Evolutionary conservation across 208 protist genomes (phyloP).

Genomic region (Leishmania gerbilli): DNA sequence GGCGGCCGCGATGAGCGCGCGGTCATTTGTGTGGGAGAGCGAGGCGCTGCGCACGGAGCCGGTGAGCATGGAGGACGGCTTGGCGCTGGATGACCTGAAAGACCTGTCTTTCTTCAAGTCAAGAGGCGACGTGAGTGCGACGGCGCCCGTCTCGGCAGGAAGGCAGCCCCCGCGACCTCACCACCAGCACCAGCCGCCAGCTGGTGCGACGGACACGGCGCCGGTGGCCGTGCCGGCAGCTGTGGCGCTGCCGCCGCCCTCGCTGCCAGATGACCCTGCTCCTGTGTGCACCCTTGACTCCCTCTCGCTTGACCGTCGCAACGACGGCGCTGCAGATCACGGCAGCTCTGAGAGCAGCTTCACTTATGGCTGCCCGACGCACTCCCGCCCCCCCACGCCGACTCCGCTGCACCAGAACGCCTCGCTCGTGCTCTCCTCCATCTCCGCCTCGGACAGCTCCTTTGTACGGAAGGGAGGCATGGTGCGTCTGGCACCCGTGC

Average conservation of each 20-base stretch:
- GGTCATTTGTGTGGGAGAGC: slow-evolving; percentile 74
- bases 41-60: slow-evolving; percentile 55
- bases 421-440: slow-evolving; percentile 47
- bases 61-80: slow-evolving; percentile 12
- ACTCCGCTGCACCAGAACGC: slow-evolving; percentile 6
- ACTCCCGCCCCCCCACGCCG: slow-evolving; percentile 1
- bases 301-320: not conserved
- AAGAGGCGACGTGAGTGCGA: not conserved
- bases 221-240: slow-evolving; percentile 2
- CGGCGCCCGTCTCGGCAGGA: not conserved
- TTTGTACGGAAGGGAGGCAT: slow-evolving; percentile 31
- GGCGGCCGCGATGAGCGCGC: slow-evolving; percentile 33
- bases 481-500: slow-evolving; percentile 52
- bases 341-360: not conserved
- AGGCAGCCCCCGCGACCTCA: not conserved
- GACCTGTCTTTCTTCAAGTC: slow-evolving; percentile 35
- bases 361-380: not conserved
- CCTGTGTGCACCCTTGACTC: not conserved
- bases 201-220: not conserved
- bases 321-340: not conserved
- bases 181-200: not conserved
- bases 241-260: not conserved
- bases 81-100: slow-evolving; percentile 8
- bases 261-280: not conserved
- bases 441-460: slow-evolving; percentile 39